Percentiles rank a stretch among this genome's conserved stretches.
Conservation (phyloP, 2,329 filamentous ascomycete species). For the Hypoxylon sp. region DNA sequence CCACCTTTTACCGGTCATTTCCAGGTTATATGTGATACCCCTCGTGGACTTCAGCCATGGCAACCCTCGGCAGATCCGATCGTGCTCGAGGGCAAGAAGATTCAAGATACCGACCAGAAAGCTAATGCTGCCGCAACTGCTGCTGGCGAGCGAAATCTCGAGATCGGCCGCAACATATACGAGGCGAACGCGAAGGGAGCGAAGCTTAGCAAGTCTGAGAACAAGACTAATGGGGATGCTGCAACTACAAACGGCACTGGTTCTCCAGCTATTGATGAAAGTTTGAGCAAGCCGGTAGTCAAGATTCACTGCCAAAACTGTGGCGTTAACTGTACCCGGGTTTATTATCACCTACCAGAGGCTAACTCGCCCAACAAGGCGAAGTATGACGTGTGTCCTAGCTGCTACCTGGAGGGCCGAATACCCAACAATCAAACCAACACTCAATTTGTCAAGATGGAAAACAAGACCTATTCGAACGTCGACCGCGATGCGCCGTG, state of each 20-base stretch:
- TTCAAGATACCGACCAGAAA: constrained; percentile 77
- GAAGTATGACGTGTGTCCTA: constrained; percentile 90
- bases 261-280: constrained; percentile 62
- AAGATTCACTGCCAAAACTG: constrained; percentile 90
- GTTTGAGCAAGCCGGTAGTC: constrained; percentile 73
- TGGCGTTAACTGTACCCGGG: constrained; percentile 83
- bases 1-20: constrained; percentile 98
- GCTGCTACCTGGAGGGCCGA: constrained; percentile 86
- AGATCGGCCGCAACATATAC: constrained; percentile 94
- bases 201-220: constrained; percentile 76
- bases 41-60: constrained; percentile 92
- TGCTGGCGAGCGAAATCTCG: constrained; percentile 89
- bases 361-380: constrained; percentile 68
- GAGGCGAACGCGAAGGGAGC: constrained; percentile 85
- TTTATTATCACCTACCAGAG: constrained; percentile 71
- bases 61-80: constrained; percentile 86
- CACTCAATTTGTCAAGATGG: constrained; percentile 87
- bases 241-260: constrained; percentile 72
- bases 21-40: constrained; percentile 94
- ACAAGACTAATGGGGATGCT: constrained; percentile 81
- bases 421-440: constrained; percentile 83
- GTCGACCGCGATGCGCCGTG: constrained; percentile 88
- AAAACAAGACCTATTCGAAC: constrained; percentile 87
- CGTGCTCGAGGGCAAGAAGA: constrained; percentile 70
- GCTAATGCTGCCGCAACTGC: constrained; percentile 72